Conservation (phyloP, 1,284 basidiomycete genomes). For the Exobasidium cylindrosporum region DNA sequence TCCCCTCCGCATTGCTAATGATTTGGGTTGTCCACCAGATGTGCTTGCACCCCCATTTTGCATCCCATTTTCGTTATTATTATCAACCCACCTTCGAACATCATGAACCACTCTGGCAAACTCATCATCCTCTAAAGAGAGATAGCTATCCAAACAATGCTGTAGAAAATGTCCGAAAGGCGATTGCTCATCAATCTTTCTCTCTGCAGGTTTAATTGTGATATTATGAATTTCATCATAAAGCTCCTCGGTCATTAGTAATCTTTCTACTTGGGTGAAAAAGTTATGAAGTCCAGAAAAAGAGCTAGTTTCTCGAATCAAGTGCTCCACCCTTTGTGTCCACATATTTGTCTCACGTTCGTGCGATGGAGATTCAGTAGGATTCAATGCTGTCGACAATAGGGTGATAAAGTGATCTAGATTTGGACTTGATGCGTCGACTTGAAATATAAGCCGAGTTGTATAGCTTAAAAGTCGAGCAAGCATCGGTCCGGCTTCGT, state of each 20-base stretch:
- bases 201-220: neutral
- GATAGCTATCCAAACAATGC: slow-evolving; percentile 1
- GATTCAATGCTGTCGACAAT: neutral
- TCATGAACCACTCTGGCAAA: neutral
- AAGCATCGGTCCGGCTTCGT: slow-evolving; percentile 3
- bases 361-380: neutral
- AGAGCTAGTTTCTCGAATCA: neutral
- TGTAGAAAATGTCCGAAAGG: slow-evolving; percentile 2
- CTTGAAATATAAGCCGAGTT: slow-evolving; percentile 1
- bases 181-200: slow-evolving; percentile 3
- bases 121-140: neutral
- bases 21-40: neutral
- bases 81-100: neutral
- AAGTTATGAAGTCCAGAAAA: slow-evolving; percentile 1
- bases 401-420: neutral
- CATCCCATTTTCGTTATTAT: neutral
- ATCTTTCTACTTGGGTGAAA: neutral
- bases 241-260: slow-evolving; percentile 3
- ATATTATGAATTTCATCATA: slow-evolving; percentile 4
- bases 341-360: no score
- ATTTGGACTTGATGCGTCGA: neutral
- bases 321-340: neutral
- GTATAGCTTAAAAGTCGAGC: neutral
- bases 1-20: neutral
- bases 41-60: no score